These are phyloP conservation scores for Phalaenopsis aphrodite DNA, from an alignment of 106 monocot genomes.

Conservation along the genomic window DNA sequence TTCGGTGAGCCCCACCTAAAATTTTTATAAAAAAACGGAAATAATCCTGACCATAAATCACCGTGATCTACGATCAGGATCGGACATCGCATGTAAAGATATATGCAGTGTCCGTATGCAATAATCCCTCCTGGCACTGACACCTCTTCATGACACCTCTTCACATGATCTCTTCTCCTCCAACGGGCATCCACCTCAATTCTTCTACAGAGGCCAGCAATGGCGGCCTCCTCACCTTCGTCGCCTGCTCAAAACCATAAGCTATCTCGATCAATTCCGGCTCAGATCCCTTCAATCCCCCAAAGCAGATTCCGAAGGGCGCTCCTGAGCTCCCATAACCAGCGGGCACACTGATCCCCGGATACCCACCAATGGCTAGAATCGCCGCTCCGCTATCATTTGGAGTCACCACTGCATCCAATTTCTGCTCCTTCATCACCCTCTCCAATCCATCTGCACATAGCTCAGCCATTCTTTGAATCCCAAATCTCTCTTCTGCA, in stretches of 20 bases:
- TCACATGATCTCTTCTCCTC: too few species aligned
- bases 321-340: constrained; percentile 34
- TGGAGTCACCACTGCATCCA: constrained; percentile 63
- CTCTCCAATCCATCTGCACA: constrained; percentile 43
- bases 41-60: too few species aligned
- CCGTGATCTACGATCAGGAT: too few species aligned
- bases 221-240: constrained; percentile 38
- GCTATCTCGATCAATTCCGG: constrained; percentile 68
- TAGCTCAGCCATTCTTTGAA: constrained; percentile 27
- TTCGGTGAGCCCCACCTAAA: too few species aligned
- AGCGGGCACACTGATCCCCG: constrained; percentile 65
- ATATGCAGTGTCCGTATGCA: too few species aligned
- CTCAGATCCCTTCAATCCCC: constrained; percentile 62
- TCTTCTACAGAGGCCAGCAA: background rate
- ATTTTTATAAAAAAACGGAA: too few species aligned
- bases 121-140: too few species aligned
- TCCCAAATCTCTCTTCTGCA: constrained; percentile 14
- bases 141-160: too few species aligned
- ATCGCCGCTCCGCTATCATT: background rate
- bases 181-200: background rate
- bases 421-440: constrained; percentile 35
- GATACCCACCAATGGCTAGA: constrained; percentile 62
- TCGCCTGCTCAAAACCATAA: constrained; percentile 64
- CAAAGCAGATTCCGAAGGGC: constrained; percentile 60
- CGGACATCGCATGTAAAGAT: too few species aligned